phyloP scores from a whole-genome alignment of 257 asterid genomes.

The Gardenia jasminoides region DNA sequence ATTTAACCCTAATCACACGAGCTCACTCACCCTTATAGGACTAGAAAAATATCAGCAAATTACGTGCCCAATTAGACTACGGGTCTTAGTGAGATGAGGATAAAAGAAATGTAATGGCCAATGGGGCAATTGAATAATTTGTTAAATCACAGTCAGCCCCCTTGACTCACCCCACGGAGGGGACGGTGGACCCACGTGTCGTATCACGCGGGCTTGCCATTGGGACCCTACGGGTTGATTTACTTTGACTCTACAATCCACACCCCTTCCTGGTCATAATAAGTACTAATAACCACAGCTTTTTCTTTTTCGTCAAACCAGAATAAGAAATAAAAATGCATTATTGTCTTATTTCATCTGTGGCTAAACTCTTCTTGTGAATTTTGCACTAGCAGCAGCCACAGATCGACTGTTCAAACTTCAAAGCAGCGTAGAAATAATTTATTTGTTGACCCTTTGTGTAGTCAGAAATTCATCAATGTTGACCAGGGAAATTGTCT shows the following conservation, averaged over 20 bases:
- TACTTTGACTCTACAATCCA: slow-evolving; percentile 2
- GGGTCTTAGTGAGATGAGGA: neutral
- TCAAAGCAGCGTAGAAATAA: neutral
- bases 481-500: neutral
- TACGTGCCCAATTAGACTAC: neutral
- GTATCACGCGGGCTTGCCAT: slow-evolving; percentile 33
- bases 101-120: neutral
- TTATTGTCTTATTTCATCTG: too few species aligned
- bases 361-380: too few species aligned
- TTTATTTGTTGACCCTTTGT: neutral
- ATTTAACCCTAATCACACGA: too few species aligned
- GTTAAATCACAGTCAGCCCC: slow-evolving; percentile 5
- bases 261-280: neutral
- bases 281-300: neutral
- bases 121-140: slow-evolving; percentile 17
- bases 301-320: neutral
- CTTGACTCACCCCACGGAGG: slow-evolving; percentile 20
- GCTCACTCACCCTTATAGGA: too few species aligned
- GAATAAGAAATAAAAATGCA: neutral
- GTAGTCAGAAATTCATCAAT: neutral
- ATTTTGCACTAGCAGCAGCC: too few species aligned
- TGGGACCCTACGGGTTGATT: slow-evolving; percentile 21
- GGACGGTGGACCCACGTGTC: slow-evolving; percentile 13
- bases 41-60: neutral
- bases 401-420: neutral